Evolutionary conservation across 2,329 filamentous ascomycete genomes (phyloP).

Genomic region (Aspergillus sp.): DNA sequence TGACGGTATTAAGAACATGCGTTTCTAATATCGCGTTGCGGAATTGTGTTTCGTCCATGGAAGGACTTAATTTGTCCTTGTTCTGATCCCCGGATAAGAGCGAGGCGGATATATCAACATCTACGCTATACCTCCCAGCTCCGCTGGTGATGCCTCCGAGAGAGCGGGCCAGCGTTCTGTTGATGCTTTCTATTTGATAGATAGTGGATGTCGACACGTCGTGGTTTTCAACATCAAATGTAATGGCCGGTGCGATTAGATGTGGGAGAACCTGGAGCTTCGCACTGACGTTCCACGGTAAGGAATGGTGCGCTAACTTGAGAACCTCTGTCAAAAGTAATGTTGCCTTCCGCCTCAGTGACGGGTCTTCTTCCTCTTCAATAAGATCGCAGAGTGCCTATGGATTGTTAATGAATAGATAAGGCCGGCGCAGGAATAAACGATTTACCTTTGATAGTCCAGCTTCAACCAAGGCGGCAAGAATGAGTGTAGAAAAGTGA

Average conservation of each 20-base stretch:
- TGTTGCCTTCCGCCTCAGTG: constrained; percentile 81
- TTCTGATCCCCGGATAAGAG: constrained; percentile 41
- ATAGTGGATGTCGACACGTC: constrained; percentile 86
- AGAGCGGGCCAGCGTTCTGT: constrained; percentile 83
- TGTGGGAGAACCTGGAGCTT: constrained; percentile 85
- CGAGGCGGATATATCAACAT: constrained; percentile 47
- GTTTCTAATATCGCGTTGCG: constrained; percentile 66
- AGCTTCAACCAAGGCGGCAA: constrained; percentile 81
- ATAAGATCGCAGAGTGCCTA: constrained; percentile 51
- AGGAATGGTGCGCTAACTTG: constrained; percentile 80
- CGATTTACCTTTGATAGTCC: constrained; percentile 63
- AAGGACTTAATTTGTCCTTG: constrained; percentile 58
- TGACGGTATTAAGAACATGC: constrained; percentile 82
- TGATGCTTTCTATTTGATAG: constrained; percentile 97
- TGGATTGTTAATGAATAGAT: constrained; percentile 19
- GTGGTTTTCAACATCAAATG: constrained; percentile 68
- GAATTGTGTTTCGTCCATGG: constrained; percentile 65
- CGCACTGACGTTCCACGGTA: constrained; percentile 79
- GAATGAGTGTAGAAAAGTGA: constrained; percentile 86
- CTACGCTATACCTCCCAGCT: constrained; percentile 42
- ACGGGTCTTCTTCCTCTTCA: constrained; percentile 49
- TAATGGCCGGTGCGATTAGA: constrained; percentile 73
- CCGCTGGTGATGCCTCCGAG: constrained; percentile 45
- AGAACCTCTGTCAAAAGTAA: constrained; percentile 87
- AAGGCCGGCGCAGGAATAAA: not conserved